Conservation (phyloP, 805 yeast genomes). For the Nakazawaea molendinolei region DNA sequence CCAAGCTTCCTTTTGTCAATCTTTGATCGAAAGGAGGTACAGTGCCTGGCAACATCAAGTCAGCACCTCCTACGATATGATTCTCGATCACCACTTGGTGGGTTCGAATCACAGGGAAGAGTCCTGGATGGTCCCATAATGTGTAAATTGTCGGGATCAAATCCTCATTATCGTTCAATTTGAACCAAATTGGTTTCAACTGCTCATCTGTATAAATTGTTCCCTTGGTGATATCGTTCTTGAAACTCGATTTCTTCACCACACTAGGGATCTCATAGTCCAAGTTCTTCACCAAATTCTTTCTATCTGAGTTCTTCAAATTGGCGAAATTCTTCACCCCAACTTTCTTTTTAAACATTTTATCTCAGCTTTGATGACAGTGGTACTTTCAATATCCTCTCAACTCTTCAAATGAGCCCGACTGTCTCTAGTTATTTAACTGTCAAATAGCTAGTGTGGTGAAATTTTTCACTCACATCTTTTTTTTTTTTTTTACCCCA, state of each 20-base stretch:
- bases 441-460: too few relatives aligned
- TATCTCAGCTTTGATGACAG: too few relatives aligned
- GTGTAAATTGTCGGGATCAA: conserved; percentile 68
- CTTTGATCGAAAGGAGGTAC: conserved; percentile 50
- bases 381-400: too few relatives aligned
- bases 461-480: too few relatives aligned
- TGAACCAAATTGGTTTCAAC: conserved; percentile 70
- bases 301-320: conserved; percentile 75
- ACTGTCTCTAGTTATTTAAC: too few relatives aligned
- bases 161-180: conserved; percentile 40
- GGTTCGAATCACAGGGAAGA: conserved; percentile 65
- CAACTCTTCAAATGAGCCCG: too few relatives aligned
- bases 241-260: conserved; percentile 60
- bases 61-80: conserved; percentile 71
- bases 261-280: conserved; percentile 44
- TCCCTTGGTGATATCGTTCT: conserved; percentile 48
- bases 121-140: conserved; percentile 59
- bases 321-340: conserved; percentile 69
- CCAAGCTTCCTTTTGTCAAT: conserved; percentile 47
- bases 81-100: conserved; percentile 62
- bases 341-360: conserved; percentile 54
- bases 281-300: conserved; percentile 38
- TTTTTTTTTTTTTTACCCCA: too few relatives aligned
- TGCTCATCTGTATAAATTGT: conserved; percentile 56
- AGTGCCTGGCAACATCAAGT: conserved; percentile 72